phyloP scores from a whole-genome alignment of 441 rosid species.

The Syzygium malaccense region DNA sequence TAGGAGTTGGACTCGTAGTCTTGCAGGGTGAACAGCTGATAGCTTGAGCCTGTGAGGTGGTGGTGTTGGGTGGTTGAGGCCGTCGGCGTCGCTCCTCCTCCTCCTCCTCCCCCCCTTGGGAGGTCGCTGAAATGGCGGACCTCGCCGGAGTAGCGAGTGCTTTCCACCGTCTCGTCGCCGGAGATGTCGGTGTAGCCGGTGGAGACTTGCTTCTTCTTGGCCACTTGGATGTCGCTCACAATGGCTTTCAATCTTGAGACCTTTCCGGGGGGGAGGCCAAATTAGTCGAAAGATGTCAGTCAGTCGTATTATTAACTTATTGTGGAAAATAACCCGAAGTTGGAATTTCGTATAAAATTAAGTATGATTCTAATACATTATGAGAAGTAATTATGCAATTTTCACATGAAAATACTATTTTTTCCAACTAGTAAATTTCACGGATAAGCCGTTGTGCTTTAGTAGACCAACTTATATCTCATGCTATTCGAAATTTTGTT shows the following conservation, averaged over 20 bases:
- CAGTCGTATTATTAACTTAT: not conserved
- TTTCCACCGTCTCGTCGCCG: slow-evolving; percentile 67
- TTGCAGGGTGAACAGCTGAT: not conserved
- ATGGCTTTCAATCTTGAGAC: slow-evolving; percentile 61
- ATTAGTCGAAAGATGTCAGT: not conserved
- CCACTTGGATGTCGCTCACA: slow-evolving; percentile 42
- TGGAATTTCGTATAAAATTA: too few relatives aligned
- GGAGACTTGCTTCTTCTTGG: slow-evolving; percentile 38
- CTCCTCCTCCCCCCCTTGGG: not conserved
- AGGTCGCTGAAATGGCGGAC: slow-evolving; percentile 21
- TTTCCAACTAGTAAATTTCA: not conserved
- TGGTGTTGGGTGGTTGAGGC: slow-evolving; percentile 13
- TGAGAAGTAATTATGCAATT: not conserved
- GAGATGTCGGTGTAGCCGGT: slow-evolving; percentile 44
- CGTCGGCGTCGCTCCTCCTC: not conserved
- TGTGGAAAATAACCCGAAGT: not conserved
- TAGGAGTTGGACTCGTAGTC: slow-evolving; percentile 6
- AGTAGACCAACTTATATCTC: not conserved
- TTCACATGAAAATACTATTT: not conserved
- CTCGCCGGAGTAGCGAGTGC: slow-evolving; percentile 38
- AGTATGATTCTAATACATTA: not conserved
- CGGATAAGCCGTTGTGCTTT: not conserved
- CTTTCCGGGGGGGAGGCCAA: slow-evolving; percentile 13
- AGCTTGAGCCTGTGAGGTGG: not conserved
- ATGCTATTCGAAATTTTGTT: not conserved